phyloP scores from a whole-genome alignment of 768 basidiomycete genomes.

The Gymnopilus junonius region DNA sequence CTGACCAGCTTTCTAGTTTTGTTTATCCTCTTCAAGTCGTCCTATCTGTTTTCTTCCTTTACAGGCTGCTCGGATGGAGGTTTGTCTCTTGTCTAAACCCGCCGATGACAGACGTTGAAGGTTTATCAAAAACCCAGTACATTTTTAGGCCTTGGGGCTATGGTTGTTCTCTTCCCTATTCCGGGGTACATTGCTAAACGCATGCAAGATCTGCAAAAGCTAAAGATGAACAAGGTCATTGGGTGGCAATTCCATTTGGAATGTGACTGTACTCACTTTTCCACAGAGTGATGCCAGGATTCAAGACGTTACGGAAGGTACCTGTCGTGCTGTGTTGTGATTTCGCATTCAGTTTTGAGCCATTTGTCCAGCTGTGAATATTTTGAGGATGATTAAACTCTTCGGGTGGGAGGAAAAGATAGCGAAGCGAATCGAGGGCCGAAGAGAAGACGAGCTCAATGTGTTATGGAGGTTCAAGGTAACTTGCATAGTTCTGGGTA shows the following conservation, averaged over 20 bases:
- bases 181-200: constrained; percentile 53
- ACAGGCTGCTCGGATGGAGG: constrained; percentile 49
- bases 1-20: no score
- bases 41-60: constrained; percentile 45
- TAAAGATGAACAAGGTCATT: constrained; percentile 49
- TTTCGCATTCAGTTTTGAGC: neutral
- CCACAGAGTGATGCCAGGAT: constrained; percentile 59
- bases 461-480: constrained; percentile 25
- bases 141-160: constrained; percentile 48
- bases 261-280: neutral
- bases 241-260: no score
- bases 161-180: constrained; percentile 59
- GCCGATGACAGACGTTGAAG: neutral
- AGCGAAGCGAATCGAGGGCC: constrained; percentile 51
- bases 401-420: constrained; percentile 69
- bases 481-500: neutral
- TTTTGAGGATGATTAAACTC: no score
- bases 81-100: constrained; percentile 2
- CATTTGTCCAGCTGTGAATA: constrained; percentile 46
- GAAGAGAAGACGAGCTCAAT: constrained; percentile 64
- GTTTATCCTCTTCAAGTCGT: constrained; percentile 40
- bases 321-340: neutral
- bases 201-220: constrained; percentile 49
- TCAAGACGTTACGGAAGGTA: constrained; percentile 63
- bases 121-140: constrained; percentile 14